Evolutionary conservation across 83 land plant genomes (phyloP).

Genomic region (Picea abies): DNA sequence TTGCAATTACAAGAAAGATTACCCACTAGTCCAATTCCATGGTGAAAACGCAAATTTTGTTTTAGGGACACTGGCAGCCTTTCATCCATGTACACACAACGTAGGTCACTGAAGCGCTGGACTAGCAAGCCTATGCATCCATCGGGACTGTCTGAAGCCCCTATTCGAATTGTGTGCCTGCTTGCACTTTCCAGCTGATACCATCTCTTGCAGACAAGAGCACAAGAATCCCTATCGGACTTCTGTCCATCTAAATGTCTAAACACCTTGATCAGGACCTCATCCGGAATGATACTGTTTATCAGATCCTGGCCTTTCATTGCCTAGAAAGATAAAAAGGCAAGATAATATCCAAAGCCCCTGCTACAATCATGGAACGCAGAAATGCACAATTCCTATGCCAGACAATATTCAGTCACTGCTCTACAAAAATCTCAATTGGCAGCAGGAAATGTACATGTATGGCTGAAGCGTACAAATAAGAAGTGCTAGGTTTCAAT

Average conservation of each 20-base stretch:
- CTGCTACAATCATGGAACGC: no score
- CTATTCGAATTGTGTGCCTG: constrained; percentile 65
- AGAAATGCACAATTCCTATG: no score
- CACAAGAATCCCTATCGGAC: constrained; percentile 58
- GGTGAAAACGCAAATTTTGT: constrained; percentile 21
- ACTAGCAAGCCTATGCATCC: constrained; percentile 39
- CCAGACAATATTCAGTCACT: no score
- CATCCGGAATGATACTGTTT: constrained; percentile 70
- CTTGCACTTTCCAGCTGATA: constrained; percentile 59
- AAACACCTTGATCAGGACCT: constrained; percentile 58
- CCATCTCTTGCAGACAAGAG: constrained; percentile 90
- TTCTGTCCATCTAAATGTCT: constrained; percentile 48
- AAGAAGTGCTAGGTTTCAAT: no score
- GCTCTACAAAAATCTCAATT: no score
- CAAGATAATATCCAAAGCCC: no score
- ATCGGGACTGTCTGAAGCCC: constrained; percentile 77
- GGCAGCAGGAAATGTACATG: no score
- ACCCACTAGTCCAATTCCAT: constrained; percentile 12
- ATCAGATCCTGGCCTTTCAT: constrained; percentile 71
- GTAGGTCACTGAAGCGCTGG: constrained; percentile 48
- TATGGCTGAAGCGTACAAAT: no score
- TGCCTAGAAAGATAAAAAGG: no score
- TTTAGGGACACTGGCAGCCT: constrained; percentile 53
- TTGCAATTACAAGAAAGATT: constrained; percentile 11
- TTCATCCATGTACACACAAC: constrained; percentile 69